Evolutionary conservation across 129 eudicot species (phyloP).

Genomic region (Pulicaria dysenterica): DNA sequence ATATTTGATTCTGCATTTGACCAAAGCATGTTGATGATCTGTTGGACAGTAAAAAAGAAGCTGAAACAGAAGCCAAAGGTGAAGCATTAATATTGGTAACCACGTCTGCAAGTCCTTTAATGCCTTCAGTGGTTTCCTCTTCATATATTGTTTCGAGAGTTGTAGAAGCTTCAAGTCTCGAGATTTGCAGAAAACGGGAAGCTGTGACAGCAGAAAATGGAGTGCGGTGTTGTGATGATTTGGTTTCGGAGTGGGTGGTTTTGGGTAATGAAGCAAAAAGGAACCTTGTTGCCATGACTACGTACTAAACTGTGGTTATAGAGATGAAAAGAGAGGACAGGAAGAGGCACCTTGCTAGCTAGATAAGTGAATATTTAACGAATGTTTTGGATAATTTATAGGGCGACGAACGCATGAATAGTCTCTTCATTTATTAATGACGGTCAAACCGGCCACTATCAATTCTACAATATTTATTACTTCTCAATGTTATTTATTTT

Average conservation of each 20-base stretch:
- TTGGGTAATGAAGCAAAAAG: conserved; percentile 29
- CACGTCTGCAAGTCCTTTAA: conserved; percentile 24
- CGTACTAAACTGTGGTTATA: no score
- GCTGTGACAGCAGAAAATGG: conserved; percentile 36
- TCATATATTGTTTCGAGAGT: conserved; percentile 31
- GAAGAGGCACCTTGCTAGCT: neutral
- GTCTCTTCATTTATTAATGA: neutral
- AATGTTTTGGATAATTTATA: conserved; percentile 22
- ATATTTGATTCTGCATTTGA: conserved; percentile 23
- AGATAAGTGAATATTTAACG: conserved; percentile 17
- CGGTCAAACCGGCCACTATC: neutral
- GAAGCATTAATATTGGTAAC: conserved; percentile 21
- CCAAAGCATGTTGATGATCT: conserved; percentile 22
- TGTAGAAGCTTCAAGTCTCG: conserved; percentile 14
- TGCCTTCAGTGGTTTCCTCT: conserved; percentile 18
- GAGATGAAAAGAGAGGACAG: neutral
- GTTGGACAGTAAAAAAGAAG: conserved; percentile 18
- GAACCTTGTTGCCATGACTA: conserved; percentile 37
- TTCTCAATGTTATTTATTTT: no score
- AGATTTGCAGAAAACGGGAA: conserved; percentile 5
- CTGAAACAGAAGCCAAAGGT: conserved; percentile 16
- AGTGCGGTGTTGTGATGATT: conserved; percentile 26
- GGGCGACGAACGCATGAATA: neutral
- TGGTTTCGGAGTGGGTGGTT: conserved; percentile 27
- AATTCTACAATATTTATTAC: neutral